These are phyloP conservation scores for Diaporthe nobilis DNA, from an alignment of 2,329 filamentous ascomycete species.

Conservation along the genomic window DNA sequence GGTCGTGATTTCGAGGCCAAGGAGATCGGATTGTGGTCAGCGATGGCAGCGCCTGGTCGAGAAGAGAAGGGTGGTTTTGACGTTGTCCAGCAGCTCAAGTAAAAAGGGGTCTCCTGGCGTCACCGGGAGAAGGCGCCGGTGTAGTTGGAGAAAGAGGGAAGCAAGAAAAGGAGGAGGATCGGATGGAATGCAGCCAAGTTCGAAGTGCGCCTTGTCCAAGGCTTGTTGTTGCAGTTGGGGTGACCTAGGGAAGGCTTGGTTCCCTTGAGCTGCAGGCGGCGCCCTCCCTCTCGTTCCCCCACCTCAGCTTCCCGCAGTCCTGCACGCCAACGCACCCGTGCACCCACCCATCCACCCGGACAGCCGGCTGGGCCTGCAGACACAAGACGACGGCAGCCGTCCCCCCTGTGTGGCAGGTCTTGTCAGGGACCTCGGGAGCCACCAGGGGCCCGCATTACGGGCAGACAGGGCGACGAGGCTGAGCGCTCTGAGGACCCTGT, in stretches of 20 bases:
- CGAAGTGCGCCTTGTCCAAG: constrained; percentile 23
- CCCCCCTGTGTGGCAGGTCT: constrained; percentile 21
- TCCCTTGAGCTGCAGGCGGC: constrained; percentile 11
- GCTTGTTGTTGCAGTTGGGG: constrained; percentile 28
- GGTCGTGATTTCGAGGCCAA: constrained; percentile 5
- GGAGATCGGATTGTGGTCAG: constrained; percentile 6
- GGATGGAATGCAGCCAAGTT: constrained; percentile 21
- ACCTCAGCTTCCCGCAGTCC: constrained; percentile 5
- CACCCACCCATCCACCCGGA: not conserved
- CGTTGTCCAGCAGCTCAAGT: constrained; percentile 22
- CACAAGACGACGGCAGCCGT: not conserved
- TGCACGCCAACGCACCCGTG: not conserved
- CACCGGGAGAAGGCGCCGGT: constrained; percentile 2
- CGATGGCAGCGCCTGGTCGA: not conserved
- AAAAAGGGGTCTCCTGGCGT: constrained; percentile 22
- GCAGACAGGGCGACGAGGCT: constrained; percentile 22
- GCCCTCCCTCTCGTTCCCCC: constrained; percentile 14
- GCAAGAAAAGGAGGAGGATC: constrained; percentile 19
- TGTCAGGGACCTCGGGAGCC: constrained; percentile 24
- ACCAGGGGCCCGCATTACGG: constrained; percentile 13
- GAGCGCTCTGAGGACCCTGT: constrained; percentile 26
- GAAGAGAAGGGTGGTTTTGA: not conserved
- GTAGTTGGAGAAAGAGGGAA: constrained; percentile 1
- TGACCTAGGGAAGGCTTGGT: constrained; percentile 22
- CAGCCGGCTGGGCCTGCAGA: not conserved